Conservation (phyloP, 2,329 filamentous ascomycete species). For the Ophiostoma himal-ulmi region DNA sequence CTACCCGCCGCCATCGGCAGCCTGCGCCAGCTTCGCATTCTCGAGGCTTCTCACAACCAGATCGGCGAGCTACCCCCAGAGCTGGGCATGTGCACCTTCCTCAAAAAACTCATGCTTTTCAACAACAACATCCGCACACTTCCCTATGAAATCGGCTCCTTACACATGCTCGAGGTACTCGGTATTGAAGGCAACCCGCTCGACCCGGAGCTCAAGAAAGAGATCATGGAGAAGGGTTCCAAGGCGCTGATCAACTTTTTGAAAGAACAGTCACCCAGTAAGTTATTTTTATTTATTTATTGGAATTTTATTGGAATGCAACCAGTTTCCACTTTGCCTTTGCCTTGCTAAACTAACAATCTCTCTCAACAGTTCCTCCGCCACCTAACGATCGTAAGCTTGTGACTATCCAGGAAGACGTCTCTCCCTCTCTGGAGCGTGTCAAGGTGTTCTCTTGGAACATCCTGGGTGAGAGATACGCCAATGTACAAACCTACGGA, state of each 20-base stretch:
- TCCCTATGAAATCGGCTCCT: constrained; percentile 79
- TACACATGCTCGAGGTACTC: constrained; percentile 81
- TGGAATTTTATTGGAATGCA: no score
- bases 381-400: constrained; percentile 71
- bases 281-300: constrained; percentile 35
- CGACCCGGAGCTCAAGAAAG: constrained; percentile 67
- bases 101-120: constrained; percentile 80
- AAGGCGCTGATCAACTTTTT: constrained; percentile 76
- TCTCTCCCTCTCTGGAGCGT: constrained; percentile 55
- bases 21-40: constrained; percentile 70
- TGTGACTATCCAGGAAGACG: constrained; percentile 69
- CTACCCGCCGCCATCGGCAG: constrained; percentile 78
- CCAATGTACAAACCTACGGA: constrained; percentile 76
- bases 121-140: constrained; percentile 82
- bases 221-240: constrained; percentile 82
- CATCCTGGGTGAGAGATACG: constrained; percentile 89
- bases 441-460: constrained; percentile 92
- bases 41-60: constrained; percentile 87
- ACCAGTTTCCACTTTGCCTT: neutral
- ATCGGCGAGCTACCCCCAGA: constrained; percentile 77
- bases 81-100: constrained; percentile 91
- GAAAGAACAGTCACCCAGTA: constrained; percentile 79
- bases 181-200: constrained; percentile 91
- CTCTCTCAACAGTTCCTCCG: constrained; percentile 55
- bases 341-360: neutral